Evolutionary conservation across 2,329 filamentous ascomycete species (phyloP).

Genomic region (Lachnellula hyalina): DNA sequence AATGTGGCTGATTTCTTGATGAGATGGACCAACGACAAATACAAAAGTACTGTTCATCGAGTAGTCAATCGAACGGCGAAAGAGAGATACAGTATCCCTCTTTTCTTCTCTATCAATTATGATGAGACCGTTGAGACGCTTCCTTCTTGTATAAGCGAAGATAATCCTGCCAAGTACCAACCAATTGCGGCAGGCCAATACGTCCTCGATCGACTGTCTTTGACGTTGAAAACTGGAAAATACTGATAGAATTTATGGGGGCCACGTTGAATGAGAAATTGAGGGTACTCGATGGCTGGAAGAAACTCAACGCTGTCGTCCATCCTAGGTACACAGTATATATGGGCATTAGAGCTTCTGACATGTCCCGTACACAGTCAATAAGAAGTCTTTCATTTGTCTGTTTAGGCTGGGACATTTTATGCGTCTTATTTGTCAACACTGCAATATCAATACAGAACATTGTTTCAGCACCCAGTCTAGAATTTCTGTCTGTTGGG

Average conservation of each 20-base stretch:
- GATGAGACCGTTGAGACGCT: constrained; percentile 29
- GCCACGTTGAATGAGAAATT: too few species aligned
- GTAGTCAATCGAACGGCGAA: constrained; percentile 47
- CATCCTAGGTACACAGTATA: too few species aligned
- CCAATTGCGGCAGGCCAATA: constrained; percentile 29
- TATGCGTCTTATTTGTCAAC: too few species aligned
- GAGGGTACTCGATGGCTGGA: too few species aligned
- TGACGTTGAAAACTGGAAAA: constrained; percentile 27
- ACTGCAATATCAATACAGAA: too few species aligned
- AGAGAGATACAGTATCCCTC: constrained; percentile 51
- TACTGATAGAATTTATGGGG: constrained; percentile 13
- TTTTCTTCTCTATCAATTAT: constrained; percentile 42
- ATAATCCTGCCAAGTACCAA: constrained; percentile 24
- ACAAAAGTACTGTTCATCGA: constrained; percentile 49
- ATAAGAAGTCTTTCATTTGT: too few species aligned
- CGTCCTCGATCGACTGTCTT: constrained; percentile 25
- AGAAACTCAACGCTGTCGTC: too few species aligned
- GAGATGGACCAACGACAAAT: constrained; percentile 46
- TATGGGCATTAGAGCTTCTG: too few species aligned
- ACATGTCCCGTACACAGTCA: too few species aligned
- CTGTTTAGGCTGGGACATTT: too few species aligned
- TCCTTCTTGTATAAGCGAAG: constrained; percentile 25
- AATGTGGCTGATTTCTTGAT: constrained; percentile 47
- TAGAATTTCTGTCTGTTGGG: too few species aligned
- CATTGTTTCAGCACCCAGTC: too few species aligned